phyloP scores from a whole-genome alignment of 371 early-diverging fungal genomes.

The Actinomortierella ambigua region DNA sequence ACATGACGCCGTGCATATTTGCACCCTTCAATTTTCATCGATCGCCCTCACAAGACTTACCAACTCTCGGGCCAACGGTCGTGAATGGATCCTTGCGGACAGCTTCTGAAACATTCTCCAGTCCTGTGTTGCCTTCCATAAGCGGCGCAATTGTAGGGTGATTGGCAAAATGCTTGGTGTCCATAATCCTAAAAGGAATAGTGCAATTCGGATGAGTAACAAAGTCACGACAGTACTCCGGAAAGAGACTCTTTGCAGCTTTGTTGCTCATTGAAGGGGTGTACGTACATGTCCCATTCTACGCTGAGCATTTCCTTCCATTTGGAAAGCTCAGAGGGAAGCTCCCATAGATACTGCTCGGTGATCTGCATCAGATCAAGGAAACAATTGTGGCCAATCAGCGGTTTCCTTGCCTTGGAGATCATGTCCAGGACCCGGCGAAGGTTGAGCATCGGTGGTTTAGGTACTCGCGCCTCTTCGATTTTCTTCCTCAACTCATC shows the following conservation, averaged over 20 bases:
- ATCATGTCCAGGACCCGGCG: conserved; percentile 71
- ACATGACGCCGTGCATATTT: too few species aligned
- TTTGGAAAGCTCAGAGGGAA: conserved; percentile 58
- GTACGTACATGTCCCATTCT: conserved; percentile 45
- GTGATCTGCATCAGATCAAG: conserved; percentile 69
- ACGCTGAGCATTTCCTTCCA: conserved; percentile 55
- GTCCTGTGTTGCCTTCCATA: conserved; percentile 26
- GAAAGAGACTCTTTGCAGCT: too few species aligned
- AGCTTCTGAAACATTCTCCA: conserved; percentile 35
- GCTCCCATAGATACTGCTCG: conserved; percentile 57
- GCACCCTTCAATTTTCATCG: too few species aligned
- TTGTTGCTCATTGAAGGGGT: too few species aligned
- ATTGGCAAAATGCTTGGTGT: conserved; percentile 62
- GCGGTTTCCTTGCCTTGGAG: conserved; percentile 59
- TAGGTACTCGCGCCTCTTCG: conserved; percentile 27
- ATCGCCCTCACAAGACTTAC: conserved; percentile 43
- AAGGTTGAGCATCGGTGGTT: conserved; percentile 50
- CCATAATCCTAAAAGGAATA: conserved; percentile 48
- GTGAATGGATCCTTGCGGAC: conserved; percentile 40
- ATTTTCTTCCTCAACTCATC: conserved; percentile 16
- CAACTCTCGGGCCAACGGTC: conserved; percentile 46
- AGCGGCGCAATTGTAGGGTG: conserved; percentile 46
- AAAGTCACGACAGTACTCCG: too few species aligned
- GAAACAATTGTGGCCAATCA: conserved; percentile 77
- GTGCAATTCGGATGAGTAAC: too few species aligned